Evolutionary conservation across 1,139 yeast genomes (phyloP), one percentile per base, ranked within the genome.

Genomic region (Protomyces gravidus): DNA sequence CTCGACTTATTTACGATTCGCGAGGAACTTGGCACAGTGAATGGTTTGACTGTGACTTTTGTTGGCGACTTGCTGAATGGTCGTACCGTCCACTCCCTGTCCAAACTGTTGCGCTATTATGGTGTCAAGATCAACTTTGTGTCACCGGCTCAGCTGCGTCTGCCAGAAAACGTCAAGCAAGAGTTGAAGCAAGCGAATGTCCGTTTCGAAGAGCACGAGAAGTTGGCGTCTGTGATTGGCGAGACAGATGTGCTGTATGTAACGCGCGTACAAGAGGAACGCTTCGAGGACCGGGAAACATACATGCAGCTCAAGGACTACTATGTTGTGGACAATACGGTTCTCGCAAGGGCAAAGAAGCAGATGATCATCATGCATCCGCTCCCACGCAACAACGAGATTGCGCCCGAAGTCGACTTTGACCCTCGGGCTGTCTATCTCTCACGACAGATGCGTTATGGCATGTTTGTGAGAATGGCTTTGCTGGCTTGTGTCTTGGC

Each of bases 31-130:
- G 99, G 99, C 72, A 89, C 97, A 62, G 97, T 94, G 57, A 94
- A 94, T 72, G 97, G 97, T 72, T 86, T 94, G 70, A 89, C 96
- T 50, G 94, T 94, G 66, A 94, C 99, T 6, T 94, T 94, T 74
- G 90, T 94, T 96, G 99, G 99, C 71, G 99, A 94, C 73, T 82
- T 94, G 80, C 89, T 89, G 74, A 88, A 89, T 71, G 98, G 99
- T 63, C 86, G 99, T 78, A 96, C 99, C 66, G 97, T 94, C 56
- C 99, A 94, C 76, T 92, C 98, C 15, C 82, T 94, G 73, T 88
- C 94, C 73, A 86, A 89, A 73, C 79, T 94, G 73, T 82, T 94
- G 72, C 85, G 85, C 71, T 94, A 86, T 73, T 94, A 92, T 78
- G 92, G 89, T 71, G 97, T 92, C 65, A 84, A 92, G 75, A 80